Percentiles rank a stretch among this genome's conserved stretches.
Conservation (phyloP, 495 filamentous ascomycete species). For the Lepraria neglecta region DNA sequence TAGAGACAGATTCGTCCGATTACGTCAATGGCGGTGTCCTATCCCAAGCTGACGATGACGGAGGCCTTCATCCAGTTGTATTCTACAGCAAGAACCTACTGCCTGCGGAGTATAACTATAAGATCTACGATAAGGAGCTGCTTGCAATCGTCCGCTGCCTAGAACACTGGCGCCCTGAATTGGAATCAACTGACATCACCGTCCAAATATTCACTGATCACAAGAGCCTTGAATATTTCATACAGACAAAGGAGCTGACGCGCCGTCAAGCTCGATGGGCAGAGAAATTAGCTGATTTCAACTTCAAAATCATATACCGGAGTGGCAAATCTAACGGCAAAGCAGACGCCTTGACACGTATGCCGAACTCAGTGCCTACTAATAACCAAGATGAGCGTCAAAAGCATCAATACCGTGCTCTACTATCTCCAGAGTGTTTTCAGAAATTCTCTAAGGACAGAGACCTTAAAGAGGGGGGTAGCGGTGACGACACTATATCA, state of each 20-base stretch:
- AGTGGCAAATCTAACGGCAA: constrained; percentile 24
- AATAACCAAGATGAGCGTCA: background rate
- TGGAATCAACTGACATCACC: constrained; percentile 20
- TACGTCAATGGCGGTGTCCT: no score
- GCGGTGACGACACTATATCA: no score
- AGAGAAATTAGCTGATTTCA: constrained; percentile 15
- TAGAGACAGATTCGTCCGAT: no score
- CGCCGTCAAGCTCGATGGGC: constrained; percentile 23
- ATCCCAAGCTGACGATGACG: constrained; percentile 7
- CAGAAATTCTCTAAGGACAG: no score
- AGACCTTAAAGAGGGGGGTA: no score
- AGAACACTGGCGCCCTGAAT: constrained; percentile 16
- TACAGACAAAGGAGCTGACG: constrained; percentile 26
- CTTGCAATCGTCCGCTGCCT: constrained; percentile 18
- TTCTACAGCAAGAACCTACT: background rate
- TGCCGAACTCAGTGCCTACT: background rate
- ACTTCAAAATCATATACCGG: constrained; percentile 30
- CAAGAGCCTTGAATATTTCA: constrained; percentile 30
- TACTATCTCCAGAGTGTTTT: no score
- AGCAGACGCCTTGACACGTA: constrained; percentile 25
- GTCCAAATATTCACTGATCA: constrained; percentile 27
- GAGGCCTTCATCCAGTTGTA: background rate
- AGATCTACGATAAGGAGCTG: constrained; percentile 18
- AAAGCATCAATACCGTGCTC: no score
- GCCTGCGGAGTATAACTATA: background rate